These are phyloP conservation scores for Phylloporus sp. DNA, from an alignment of 1,284 basidiomycete genomes.

Conservation along the genomic window DNA sequence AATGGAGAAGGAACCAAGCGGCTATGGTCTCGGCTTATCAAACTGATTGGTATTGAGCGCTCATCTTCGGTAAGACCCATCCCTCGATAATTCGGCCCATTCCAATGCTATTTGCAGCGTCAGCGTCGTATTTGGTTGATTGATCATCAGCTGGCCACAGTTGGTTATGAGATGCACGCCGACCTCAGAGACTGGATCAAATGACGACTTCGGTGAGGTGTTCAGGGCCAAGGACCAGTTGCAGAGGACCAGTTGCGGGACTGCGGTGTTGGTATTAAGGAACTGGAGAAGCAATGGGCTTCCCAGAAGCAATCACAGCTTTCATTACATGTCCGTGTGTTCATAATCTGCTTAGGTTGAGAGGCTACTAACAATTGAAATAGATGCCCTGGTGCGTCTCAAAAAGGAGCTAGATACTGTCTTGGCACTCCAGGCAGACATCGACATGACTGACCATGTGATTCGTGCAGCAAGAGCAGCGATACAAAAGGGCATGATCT, in stretches of 20 bases:
- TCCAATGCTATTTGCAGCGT: neutral
- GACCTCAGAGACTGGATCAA: neutral
- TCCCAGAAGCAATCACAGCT: neutral
- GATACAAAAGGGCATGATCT: neutral
- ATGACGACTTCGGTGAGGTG: neutral
- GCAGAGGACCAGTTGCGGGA: neutral
- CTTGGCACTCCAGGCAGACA: slow-evolving; percentile 39
- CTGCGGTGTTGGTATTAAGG: neutral
- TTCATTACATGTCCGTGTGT: neutral
- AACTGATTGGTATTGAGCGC: neutral
- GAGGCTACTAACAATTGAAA: neutral
- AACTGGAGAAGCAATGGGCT: neutral
- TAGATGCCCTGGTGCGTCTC: slow-evolving; percentile 36
- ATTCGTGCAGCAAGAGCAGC: neutral
- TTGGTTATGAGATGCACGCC: neutral
- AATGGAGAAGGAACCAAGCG: too few relatives aligned
- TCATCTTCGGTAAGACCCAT: neutral
- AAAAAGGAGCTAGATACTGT: slow-evolving; percentile 45
- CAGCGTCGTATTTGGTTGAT: neutral
- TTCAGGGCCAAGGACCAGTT: neutral
- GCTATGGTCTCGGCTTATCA: too few relatives aligned
- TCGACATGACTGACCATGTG: slow-evolving; percentile 33
- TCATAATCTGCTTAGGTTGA: neutral
- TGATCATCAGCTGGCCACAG: neutral
- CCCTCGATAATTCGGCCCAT: too few relatives aligned